Base-by-base conservation (phyloP, 1,284 basidiomycete genomes). In the Tilletiaria anomala region DNA sequence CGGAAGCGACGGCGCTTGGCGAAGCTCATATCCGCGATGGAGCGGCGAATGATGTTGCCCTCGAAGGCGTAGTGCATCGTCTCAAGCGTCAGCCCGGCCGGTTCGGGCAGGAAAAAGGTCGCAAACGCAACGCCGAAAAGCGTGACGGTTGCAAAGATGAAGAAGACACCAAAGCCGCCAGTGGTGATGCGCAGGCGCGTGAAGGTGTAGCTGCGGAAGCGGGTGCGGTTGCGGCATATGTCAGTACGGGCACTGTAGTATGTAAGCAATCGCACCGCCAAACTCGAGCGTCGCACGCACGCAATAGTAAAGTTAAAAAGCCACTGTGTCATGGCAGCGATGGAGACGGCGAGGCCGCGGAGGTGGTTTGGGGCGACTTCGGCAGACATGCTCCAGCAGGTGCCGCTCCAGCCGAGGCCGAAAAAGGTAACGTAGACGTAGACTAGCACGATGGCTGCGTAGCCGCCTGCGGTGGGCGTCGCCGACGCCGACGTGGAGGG, bases 31-130 rank as follows among this genome's bases (percentile, higher is more conserved):
- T 62, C 59, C 23, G 48, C 43, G 8, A 59, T 29, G 16, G 57
- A 58, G n/a, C 56, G 44, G 6, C 45, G 33, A 35, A 62, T 36
- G 43, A 64, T 44, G 44, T 56, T 52, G 37, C 59, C 59, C 36
- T 62, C 52, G 42, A 53, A 65, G 12, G 56, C 23, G 16, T 46
- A 36, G 35, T 49, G 40, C 43, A 65, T 61, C 26, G 54, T 52
- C 42, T 65, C 61, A 15, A 65, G 47, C 3, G 58, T 52, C 39
- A 61, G 44, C 17, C 61, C 61, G 10, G 47, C 45, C 1, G 61
- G 53, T 34, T 65, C 61, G 32, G 61, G 61, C 21, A 60, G 43
- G 48, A 48, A 55, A 31, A 65, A 47, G 4, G 53, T 45, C 12
- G 57, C 59, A 58, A 56, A 64, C 32, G 61, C 21, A 23, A 56